Percentiles rank a stretch among this genome's conserved stretches.
Evolutionary conservation across 345 rosid species (phyloP).

Genomic region (Lepidium aucheri): DNA sequence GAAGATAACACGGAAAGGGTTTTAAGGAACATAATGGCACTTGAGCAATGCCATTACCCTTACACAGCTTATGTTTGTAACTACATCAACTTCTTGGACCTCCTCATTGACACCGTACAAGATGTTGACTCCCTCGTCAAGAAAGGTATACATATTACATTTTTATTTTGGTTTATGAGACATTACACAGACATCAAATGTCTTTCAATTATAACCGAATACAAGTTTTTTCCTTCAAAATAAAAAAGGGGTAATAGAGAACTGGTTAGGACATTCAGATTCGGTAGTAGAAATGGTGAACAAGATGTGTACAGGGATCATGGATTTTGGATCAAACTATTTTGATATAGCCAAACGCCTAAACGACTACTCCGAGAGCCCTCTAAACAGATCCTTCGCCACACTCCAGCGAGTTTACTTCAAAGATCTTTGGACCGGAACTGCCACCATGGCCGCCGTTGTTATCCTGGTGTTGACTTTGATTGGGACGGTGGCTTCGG

Average conservation of each 20-base stretch:
- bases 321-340: background rate
- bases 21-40: background rate
- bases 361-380: background rate
- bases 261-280: background rate
- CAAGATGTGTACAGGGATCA: background rate
- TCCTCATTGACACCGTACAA: background rate
- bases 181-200: no score
- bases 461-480: background rate
- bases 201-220: no score
- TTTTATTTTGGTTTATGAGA: no score
- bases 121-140: background rate
- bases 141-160: background rate
- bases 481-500: slow-evolving; percentile 2
- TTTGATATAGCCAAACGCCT: background rate
- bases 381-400: background rate
- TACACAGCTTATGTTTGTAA: background rate
- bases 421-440: slow-evolving; percentile 23
- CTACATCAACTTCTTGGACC: background rate
- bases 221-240: no score
- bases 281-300: background rate
- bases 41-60: background rate
- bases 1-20: no score
- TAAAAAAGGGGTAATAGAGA: background rate
- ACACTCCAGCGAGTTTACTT: slow-evolving; percentile 6
- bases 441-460: background rate